A percentile compares a stretch with the other conserved stretches of the same genome.
These are phyloP conservation scores for Sistotremastrum niveocremeum DNA, from an alignment of 768 basidiomycete species.

Conservation along the genomic window DNA sequence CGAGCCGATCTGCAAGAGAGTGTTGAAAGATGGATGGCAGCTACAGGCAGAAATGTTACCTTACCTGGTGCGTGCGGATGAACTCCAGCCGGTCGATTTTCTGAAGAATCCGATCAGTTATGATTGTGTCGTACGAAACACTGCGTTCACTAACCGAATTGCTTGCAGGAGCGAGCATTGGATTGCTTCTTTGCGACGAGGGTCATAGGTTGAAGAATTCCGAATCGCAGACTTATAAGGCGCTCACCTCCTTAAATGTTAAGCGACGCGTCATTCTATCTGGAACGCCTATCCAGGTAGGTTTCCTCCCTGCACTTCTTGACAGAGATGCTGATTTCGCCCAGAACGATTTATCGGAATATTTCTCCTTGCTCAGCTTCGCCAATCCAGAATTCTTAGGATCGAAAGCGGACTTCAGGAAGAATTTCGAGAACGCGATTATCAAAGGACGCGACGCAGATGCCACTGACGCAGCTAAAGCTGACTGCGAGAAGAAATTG, in stretches of 20 bases:
- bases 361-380: constrained; percentile 86
- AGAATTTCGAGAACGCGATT: constrained; percentile 89
- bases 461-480: constrained; percentile 66
- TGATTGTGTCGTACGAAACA: constrained; percentile 98
- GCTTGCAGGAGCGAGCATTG: constrained; percentile 70
- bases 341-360: constrained; percentile 88
- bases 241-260: constrained; percentile 71
- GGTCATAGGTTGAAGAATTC: constrained; percentile 96
- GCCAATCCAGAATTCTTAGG: constrained; percentile 88
- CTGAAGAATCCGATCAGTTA: constrained; percentile 37
- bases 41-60: constrained; percentile 78
- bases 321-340: not conserved
- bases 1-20: constrained; percentile 68
- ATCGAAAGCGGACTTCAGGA: constrained; percentile 79
- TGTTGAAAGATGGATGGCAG: constrained; percentile 82
- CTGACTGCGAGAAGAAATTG: constrained; percentile 76
- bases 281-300: constrained; percentile 83
- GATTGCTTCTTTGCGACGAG: constrained; percentile 91
- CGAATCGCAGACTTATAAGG: constrained; percentile 83
- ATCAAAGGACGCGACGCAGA: constrained; percentile 83
- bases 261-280: constrained; percentile 87
- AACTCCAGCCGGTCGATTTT: not conserved
- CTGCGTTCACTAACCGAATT: constrained; percentile 68
- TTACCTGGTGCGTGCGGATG: constrained; percentile 54
- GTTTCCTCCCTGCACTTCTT: not conserved